These are phyloP conservation scores for Apiospora rasikravindrae DNA, from an alignment of 2,329 filamentous ascomycete genomes.

Conservation along the genomic window DNA sequence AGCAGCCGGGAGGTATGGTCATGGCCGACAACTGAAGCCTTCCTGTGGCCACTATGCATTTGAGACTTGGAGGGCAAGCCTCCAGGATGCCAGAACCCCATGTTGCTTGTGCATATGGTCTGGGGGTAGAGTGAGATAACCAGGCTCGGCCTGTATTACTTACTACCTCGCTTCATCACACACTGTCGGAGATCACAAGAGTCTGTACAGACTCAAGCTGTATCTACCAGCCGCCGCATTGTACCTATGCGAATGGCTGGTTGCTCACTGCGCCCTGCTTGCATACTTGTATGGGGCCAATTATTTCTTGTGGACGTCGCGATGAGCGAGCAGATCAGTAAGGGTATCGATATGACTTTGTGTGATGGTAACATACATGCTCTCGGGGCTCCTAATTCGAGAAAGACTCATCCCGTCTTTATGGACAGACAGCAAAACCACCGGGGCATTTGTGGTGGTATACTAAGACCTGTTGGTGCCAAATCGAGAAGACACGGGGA, in stretches of 20 bases:
- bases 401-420: neutral
- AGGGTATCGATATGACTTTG: too few relatives aligned
- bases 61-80: neutral
- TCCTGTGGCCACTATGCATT: neutral
- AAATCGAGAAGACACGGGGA: neutral
- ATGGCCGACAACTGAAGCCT: constrained; percentile 17
- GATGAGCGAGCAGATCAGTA: neutral
- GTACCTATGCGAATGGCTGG: neutral
- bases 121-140: neutral
- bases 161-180: neutral
- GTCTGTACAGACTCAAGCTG: neutral
- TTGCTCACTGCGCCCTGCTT: neutral
- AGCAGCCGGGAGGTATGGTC: neutral
- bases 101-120: too few relatives aligned
- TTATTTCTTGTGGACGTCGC: neutral
- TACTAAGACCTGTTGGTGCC: neutral
- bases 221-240: neutral
- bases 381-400: neutral
- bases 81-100: neutral
- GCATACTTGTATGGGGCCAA: neutral
- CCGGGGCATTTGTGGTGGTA: neutral
- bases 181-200: neutral
- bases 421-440: neutral
- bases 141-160: neutral
- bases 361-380: neutral